These are phyloP conservation scores for Pseudozyma tsukubaensis DNA, from an alignment of 1,284 basidiomycete species.

Conservation along the genomic window DNA sequence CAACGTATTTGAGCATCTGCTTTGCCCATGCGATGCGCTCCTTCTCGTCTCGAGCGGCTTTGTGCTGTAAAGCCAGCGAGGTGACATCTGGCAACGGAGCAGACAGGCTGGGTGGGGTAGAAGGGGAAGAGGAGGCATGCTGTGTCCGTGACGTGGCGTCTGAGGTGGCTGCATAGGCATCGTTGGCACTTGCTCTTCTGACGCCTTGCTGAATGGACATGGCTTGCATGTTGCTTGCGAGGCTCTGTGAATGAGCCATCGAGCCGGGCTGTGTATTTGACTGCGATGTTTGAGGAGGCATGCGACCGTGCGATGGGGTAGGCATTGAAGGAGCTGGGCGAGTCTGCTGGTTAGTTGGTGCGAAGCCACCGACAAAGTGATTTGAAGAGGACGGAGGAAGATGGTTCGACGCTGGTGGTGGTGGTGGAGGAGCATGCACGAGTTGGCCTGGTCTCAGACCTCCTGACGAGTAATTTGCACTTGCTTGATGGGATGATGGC, in stretches of 20 bases:
- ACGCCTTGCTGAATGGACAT: constrained; percentile 10
- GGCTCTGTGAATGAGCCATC: constrained; percentile 11
- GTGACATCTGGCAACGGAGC: constrained; percentile 60
- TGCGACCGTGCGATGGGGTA: constrained; percentile 10
- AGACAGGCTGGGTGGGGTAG: constrained; percentile 38
- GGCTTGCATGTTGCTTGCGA: constrained; percentile 29
- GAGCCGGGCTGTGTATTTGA: constrained; percentile 1
- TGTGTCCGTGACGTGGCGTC: neutral
- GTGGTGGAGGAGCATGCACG: constrained; percentile 36
- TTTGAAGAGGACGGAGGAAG: constrained; percentile 6
- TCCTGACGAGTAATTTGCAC: neutral
- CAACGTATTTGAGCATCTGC: constrained; percentile 82
- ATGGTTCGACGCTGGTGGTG: constrained; percentile 16
- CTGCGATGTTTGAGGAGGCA: constrained; percentile 2
- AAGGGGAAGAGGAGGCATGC: constrained; percentile 9
- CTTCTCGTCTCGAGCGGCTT: constrained; percentile 72
- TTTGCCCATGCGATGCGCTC: constrained; percentile 80
- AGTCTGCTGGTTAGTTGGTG: constrained; percentile 13
- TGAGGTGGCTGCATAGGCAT: constrained; percentile 8
- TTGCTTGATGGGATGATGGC: constrained; percentile 8
- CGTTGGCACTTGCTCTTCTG: constrained; percentile 22
- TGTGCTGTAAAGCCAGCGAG: constrained; percentile 47
- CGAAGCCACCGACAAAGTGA: constrained; percentile 34
- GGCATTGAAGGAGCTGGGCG: constrained; percentile 24
- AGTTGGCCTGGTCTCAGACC: constrained; percentile 38